phyloP scores from a whole-genome alignment of 2,329 filamentous ascomycete species.

The Colletotrichum tabaci region DNA sequence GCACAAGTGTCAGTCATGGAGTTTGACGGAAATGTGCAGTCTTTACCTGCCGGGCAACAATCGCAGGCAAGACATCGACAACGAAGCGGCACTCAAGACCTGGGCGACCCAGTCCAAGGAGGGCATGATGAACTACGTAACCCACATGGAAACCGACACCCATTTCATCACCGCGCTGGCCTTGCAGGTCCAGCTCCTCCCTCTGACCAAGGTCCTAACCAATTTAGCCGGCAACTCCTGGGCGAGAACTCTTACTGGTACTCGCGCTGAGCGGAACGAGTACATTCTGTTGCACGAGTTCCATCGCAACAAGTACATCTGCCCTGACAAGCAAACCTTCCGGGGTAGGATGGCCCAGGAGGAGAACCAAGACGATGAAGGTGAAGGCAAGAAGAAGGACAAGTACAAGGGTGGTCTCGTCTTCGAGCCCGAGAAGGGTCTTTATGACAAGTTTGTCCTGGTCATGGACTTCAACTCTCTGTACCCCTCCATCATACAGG shows the following conservation, averaged over 20 bases:
- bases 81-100: constrained; percentile 86
- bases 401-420: constrained; percentile 99
- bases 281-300: constrained; percentile 99
- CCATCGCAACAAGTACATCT: constrained; percentile 96
- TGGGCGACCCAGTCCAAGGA: constrained; percentile 85
- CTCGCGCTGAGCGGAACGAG: constrained; percentile 96
- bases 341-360: constrained; percentile 81
- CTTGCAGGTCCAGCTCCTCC: constrained; percentile 90
- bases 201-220: constrained; percentile 93
- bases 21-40: constrained; percentile 96
- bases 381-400: constrained; percentile 95
- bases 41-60: constrained; percentile 84
- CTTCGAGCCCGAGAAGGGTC: constrained; percentile 96
- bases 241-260: constrained; percentile 95
- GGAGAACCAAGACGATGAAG: constrained; percentile 78
- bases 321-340: constrained; percentile 92
- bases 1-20: constrained; percentile 98
- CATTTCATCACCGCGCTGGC: constrained; percentile 95
- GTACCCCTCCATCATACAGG: constrained; percentile 98
- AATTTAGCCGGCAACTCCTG: constrained; percentile 98
- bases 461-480: constrained; percentile 99
- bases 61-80: constrained; percentile 87
- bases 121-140: constrained; percentile 93
- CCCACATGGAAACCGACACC: constrained; percentile 94
- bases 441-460: constrained; percentile 98